Conservation (phyloP, 257 asterid species). For the Petunia secreta region DNA sequence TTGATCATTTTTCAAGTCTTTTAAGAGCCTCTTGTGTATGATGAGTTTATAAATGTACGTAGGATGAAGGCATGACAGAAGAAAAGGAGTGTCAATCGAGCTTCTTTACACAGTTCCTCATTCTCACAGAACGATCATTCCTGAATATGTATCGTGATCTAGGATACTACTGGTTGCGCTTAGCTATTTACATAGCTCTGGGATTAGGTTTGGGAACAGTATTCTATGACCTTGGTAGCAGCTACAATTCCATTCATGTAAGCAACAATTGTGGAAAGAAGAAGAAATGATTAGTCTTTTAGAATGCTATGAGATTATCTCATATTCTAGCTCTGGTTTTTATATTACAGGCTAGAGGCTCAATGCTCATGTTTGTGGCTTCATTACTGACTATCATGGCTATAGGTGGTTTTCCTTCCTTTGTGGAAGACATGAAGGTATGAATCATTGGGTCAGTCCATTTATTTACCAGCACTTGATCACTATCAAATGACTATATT, state of each 20-base stretch:
- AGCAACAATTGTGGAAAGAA: not conserved
- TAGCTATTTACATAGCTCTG: constrained; percentile 49
- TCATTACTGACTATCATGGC: not conserved
- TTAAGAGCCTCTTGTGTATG: no score
- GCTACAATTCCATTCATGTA: constrained; percentile 35
- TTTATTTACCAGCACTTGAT: no score
- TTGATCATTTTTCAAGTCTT: no score
- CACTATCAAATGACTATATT: no score
- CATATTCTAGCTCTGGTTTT: no score
- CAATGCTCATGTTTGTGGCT: constrained; percentile 40
- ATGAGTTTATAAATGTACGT: no score
- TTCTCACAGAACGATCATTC: constrained; percentile 56
- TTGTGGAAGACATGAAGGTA: no score
- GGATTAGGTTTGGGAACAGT: constrained; percentile 59
- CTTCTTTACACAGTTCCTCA: constrained; percentile 42
- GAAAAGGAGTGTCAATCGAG: constrained; percentile 38
- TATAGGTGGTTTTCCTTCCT: no score
- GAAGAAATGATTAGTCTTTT: not conserved
- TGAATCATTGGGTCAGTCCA: no score
- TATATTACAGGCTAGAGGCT: constrained; percentile 36
- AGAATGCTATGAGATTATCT: no score
- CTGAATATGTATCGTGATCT: constrained; percentile 61
- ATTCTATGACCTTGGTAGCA: constrained; percentile 44
- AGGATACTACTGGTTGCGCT: constrained; percentile 67
- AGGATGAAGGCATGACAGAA: not conserved